Evolutionary conservation across 192 early-diverging fungal species (phyloP).

Genomic region (Coemansia sp.): DNA sequence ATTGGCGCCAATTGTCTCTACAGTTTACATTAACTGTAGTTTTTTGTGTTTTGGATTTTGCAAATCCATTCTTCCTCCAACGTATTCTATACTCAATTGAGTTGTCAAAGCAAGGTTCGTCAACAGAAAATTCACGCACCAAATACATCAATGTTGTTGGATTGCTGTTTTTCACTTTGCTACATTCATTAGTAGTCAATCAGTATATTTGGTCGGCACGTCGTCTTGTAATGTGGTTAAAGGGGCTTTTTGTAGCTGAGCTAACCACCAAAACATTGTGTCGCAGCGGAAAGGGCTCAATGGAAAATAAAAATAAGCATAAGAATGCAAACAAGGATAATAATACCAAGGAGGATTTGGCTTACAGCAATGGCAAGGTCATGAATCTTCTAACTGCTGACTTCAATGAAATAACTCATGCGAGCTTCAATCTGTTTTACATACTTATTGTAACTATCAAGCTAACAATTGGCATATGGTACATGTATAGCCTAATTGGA

Average conservation of each 20-base stretch:
- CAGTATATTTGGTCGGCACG: slow-evolving; percentile 69
- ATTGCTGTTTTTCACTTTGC: slow-evolving; percentile 56
- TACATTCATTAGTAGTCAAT: slow-evolving; percentile 57
- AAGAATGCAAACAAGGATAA: slow-evolving; percentile 39
- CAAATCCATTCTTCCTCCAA: slow-evolving; percentile 61
- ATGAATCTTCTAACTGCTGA: slow-evolving; percentile 67
- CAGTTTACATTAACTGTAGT: slow-evolving; percentile 49
- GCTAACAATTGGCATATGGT: no score
- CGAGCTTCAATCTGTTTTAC: no score
- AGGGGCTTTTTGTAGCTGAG: slow-evolving; percentile 65
- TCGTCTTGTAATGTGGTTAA: slow-evolving; percentile 60
- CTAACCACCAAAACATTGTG: slow-evolving; percentile 67
- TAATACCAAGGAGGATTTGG: slow-evolving; percentile 57
- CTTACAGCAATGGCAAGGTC: slow-evolving; percentile 59
- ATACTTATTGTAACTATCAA: no score
- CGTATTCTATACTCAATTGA: slow-evolving; percentile 58
- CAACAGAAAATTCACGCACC: background rate
- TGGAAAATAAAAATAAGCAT: slow-evolving; percentile 20
- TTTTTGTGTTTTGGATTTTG: slow-evolving; percentile 46
- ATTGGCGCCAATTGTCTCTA: slow-evolving; percentile 39
- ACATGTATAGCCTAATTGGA: slow-evolving; percentile 77
- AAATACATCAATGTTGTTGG: slow-evolving; percentile 59
- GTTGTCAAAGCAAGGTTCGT: slow-evolving; percentile 23
- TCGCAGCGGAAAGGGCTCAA: slow-evolving; percentile 56
- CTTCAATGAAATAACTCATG: slow-evolving; percentile 64